A percentile compares a stretch with the other conserved stretches of the same genome.
Evolutionary conservation across 257 asterid genomes (phyloP).

Genomic region (Ilex aquifolium): DNA sequence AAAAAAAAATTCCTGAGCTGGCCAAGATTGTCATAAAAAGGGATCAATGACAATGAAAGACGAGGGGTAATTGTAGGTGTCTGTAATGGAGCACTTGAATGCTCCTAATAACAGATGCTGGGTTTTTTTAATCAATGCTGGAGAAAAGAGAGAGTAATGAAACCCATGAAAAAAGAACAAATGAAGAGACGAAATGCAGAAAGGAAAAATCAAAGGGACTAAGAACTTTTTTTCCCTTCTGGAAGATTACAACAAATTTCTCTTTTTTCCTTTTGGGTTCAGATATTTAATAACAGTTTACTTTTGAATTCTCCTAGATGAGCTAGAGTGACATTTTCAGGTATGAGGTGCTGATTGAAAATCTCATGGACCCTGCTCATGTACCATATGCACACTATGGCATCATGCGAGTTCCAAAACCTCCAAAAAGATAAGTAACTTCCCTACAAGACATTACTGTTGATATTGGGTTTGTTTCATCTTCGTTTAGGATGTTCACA

Average conservation of each 20-base stretch:
- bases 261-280: not conserved
- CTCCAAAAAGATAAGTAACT: conserved; percentile 69
- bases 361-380: conserved; percentile 98
- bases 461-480: too few relatives aligned
- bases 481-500: conserved; percentile 3
- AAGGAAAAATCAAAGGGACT: not conserved
- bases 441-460: too few relatives aligned
- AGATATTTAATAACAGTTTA: too few relatives aligned
- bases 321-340: conserved; percentile 26
- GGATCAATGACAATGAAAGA: too few relatives aligned
- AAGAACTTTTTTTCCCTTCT: not conserved
- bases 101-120: too few relatives aligned
- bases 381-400: conserved; percentile 92
- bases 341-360: conserved; percentile 79
- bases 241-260: not conserved
- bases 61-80: too few relatives aligned
- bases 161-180: not conserved
- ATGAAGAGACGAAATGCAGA: not conserved
- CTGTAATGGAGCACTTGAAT: too few relatives aligned
- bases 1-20: not conserved
- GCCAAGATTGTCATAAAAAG: too few relatives aligned
- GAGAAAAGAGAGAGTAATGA: too few relatives aligned
- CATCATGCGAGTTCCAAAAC: conserved; percentile 48
- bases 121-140: too few relatives aligned
- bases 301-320: not conserved